Base-by-base conservation (phyloP, 2,329 filamentous ascomycete species). In the Cordyceps javanica region DNA sequence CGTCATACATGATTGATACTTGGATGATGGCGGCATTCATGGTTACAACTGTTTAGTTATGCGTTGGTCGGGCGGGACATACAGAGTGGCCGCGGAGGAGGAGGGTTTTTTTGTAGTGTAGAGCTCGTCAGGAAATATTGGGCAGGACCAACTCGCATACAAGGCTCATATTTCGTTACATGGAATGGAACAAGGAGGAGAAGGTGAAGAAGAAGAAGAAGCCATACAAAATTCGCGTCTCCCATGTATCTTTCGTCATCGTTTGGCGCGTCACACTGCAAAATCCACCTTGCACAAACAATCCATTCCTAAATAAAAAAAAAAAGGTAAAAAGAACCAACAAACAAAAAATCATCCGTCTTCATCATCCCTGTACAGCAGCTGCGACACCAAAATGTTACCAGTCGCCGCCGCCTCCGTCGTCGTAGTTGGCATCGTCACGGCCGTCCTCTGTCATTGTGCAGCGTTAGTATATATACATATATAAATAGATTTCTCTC, bases 331-430 rank as follows among this genome's bases (percentile, higher is more conserved):
- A n/a, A n/a, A n/a, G n/a, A n/a, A n/a, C n/a, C n/a, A n/a, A n/a
- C 26, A 7, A 14, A 3, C 8, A 30, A 46, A 28, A 19, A 45
- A 6, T 26, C 13, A 8, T 26, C 19, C 4, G n/a, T n/a, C n/a
- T n/a, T n/a, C n/a, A n/a, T n/a, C 16, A 46, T 46, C 10, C 13
- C 44, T 46, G 8, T 21, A 26, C n/a, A 19, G 14, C 26, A 6
- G 9, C 44, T 10, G 5, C 19, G 16, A 6, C n/a, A n/a, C n/a
- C 14, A 26, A 1, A 9, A 19, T 16, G 3, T 28, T 21, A 30
- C 6, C 13, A 67, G 46, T 69, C 69, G n/a, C 64, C 69, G 30
- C 68, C 70, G 61, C 68, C 69, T 44, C 68, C 68, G 51, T 62
- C 66, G 23, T 66, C 67, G 16, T 13, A 67, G 48, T 69, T 68